Evolutionary conservation across 2,329 filamentous ascomycete genomes (phyloP), one percentile per base, ranked within the genome.

Genomic region (Cladosporium oxysporum): DNA sequence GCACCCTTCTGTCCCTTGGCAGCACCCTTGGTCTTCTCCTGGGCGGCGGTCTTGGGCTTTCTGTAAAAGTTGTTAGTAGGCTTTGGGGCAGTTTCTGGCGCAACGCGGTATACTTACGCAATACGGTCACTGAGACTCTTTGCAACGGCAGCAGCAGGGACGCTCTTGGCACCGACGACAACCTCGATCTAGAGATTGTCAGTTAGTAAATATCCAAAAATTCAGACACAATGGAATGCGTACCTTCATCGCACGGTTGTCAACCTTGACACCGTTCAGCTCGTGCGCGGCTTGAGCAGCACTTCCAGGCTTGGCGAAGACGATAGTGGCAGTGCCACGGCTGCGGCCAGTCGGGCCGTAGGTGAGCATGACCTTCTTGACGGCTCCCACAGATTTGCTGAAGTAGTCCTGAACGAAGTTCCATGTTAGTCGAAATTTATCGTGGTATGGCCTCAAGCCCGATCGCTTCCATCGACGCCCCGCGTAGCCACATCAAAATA

Each of bases 331-430:
- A 76, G 94, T 92, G 71, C 95, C 95, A 77, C 93, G 91, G 85
- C 93, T 97, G 72, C 89, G 87, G 70, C 94, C 94, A 77, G 91
- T 92, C 70, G 94, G 92, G 75, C 94, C 95, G 81, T 99, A 99
- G 61, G 91, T 92, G 74, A 99, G 85, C 73, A 95, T 89, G 70
- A 96, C 92, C 80, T 87, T 90, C 86, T 96, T 97, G 81, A 98
- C 91, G 70, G 91, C 87, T 72, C 93, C 94, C 79, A 97, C 88
- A 74, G 91, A 90, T 77, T 92, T 90, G 76, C 85, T 82, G 80
- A 99, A 98, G 82, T 98, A 99, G 83, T 99, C 95, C 95, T 99
- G 92, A 81, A 82, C 80, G 37, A 55, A 67, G 44, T 49, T 44
- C 66, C 66, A 68, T 80, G 89, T 92, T 88, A 92, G 90, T 91